Base-by-base conservation (phyloP, 2,329 filamentous ascomycete genomes). In the Colletotrichum tropicicola region DNA sequence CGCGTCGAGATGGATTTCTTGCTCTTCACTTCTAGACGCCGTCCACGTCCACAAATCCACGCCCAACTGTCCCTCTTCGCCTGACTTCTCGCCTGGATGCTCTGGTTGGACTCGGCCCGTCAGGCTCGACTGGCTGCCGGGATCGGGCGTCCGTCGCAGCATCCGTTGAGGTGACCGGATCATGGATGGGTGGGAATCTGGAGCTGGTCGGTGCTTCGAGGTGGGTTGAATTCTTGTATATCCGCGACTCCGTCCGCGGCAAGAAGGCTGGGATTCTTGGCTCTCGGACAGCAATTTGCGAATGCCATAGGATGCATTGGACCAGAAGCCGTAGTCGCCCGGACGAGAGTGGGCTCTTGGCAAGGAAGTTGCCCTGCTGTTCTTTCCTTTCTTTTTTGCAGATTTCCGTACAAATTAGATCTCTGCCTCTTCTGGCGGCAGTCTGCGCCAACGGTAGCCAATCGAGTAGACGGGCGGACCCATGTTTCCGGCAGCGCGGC, bases 381-480 rank as follows among this genome's bases (percentile, higher is more conserved):
- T n/a, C 35, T 39, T 17, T 49, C 44, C 15, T 4, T 41, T 30
- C n/a, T 59, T 52, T 49, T 37, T 52, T 30, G 37, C 32, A 35
- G 41, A 23, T n/a, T n/a, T n/a, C n/a, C n/a, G 23, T 25, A 37
- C 47, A 21, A 13, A 43, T 59, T 39, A 17, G 41, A 48, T 21
- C 39, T 32, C 41, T 6, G 15, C 35, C 51, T 39, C 17, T 48
- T 28, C 28, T 17, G 57, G 49, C 61, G 61, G 61, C 37, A 61
- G 51, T 56, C 27, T 55, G 61, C 61, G 61, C 37, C 61, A 65
- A 49, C 51, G 44, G 58, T 30, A 44, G 51, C 62, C 62, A 65
- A 56, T 65, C 35, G 62, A 62, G 58, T 17, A 41, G 35, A 30
- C 21, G 23, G 25, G 43, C 57, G 51, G 49, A 19, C 49, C 57